Evolutionary conservation across 805 yeast species (phyloP), one percentile per base, ranked within the genome.

Genomic region (Scheffersomyces stipitis): DNA sequence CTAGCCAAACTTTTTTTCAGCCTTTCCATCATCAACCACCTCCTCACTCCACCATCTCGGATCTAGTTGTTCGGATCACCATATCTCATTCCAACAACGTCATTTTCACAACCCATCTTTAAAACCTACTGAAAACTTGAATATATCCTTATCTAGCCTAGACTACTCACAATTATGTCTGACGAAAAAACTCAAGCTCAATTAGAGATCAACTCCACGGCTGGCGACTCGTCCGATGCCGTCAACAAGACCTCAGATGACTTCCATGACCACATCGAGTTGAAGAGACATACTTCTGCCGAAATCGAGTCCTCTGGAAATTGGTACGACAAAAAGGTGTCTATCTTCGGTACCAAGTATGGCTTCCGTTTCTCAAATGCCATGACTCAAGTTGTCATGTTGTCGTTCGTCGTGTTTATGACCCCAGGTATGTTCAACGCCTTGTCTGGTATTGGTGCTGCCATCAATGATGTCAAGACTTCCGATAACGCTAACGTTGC

Each of bases 391-490:
- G 54, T 75, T 24, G 60, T 74, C 18, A 54, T 75, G 61, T 57
- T 73, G 45, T 58, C 78, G 5, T 69, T 72, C 42, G 71, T 70
- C 6, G 52, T 71, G 22, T 74, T 74, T 51, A 57, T 73, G 62
- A 66, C 76, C n/a, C 76, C 78, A 1, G 78, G 78, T 35, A 70
- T 72, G 72, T 75, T 54, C 58, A 75, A 73, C 40, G 78, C 80
- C 36, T 58, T 75, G 30, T 49, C 69, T 20, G 79, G 79, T 48
- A 58, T 75, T 33, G 76, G 75, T 35, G 65, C 73, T 18, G 73
- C 74, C 36, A 59, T 62, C 46, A 54, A 62, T 30, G 54, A 57
- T 40, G 63, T 61, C 34, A 45, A 46, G 17, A 67, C 70, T 17
- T 65, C 75, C 26, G 72, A 73, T 46, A 66, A 75, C 46, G 72